Evolutionary conservation across 257 asterid species (phyloP), one percentile per base, ranked within the genome.

Genomic region (Coffea canephora): DNA sequence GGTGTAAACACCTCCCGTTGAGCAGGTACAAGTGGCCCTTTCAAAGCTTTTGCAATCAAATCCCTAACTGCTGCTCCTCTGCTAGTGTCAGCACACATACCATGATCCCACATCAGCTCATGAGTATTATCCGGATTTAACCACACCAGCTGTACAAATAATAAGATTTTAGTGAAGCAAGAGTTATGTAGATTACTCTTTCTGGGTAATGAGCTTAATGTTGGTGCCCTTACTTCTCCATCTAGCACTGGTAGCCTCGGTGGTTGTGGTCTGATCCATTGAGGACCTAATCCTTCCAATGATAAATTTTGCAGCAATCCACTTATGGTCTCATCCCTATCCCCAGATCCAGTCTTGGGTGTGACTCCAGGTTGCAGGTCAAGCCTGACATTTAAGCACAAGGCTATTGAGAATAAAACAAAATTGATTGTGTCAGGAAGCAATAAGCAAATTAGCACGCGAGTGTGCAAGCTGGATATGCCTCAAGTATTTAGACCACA

Each of bases 21-120:
- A 76, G 87, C 82, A 77, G 98, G 99, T 64, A 80, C 88, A 80
- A 95, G 98, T 39, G 98, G 85, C 55, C 92, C 93, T 86, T 92
- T 95, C 83, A 95, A 80, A 80, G 99, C 99, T 91, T 91, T 93
- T 55, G 93, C 92, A 80, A 95, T 92, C 77, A 95, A 85, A 82
- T 93, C 95, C 85, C 97, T 92, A 71, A 95, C 92, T 68, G 98
- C 97, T 49, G 96, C 97, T 85, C 97, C 98, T 86, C 91, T 85
- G 77, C 96, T 90, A 49, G 97, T 95, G 87, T 52, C 13, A 85
- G 97, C 98, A 76, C 98, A 93, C 98, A 91, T 93, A 73, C 97
- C 94, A 82, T 91, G 87, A 87, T 93, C 98, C 99, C 98, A 95
- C 78, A 89, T 82, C 80, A 91, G 98, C 82, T 92, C 97, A 83